phyloP scores from a whole-genome alignment of 1,284 basidiomycete species.

The Erythrobasidium hasegawianum region DNA sequence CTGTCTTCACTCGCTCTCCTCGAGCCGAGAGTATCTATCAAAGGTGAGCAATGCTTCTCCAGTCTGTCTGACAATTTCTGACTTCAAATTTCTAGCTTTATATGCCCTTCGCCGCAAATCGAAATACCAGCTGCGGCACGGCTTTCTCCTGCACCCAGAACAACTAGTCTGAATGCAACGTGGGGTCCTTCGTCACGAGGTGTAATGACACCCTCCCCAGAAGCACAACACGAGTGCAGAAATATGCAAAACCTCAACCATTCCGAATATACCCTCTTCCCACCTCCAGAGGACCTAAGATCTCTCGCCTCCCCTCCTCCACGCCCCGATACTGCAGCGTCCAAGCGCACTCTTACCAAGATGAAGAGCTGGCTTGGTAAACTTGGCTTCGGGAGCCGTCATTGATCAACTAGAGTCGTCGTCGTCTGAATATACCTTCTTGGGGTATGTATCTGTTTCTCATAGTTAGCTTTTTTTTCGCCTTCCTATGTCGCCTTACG shows the following conservation, averaged over 20 bases:
- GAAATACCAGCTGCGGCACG: constrained; percentile 16
- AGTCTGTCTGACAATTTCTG: background rate
- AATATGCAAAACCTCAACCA: constrained; percentile 1
- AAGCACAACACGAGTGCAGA: constrained; percentile 14
- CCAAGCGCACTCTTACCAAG: constrained; percentile 24
- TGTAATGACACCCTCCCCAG: constrained; percentile 26
- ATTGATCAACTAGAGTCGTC: no score
- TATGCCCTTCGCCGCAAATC: constrained; percentile 25
- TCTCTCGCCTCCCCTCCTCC: constrained; percentile 28
- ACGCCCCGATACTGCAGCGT: constrained; percentile 24
- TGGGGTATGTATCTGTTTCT: no score
- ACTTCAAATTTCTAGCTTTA: constrained; percentile 9
- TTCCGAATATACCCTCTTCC: constrained; percentile 16
- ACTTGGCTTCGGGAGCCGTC: constrained; percentile 19
- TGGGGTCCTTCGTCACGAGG: constrained; percentile 22
- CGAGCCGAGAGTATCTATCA: constrained; percentile 34
- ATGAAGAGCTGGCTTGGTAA: constrained; percentile 25
- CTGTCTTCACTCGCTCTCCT: constrained; percentile 23
- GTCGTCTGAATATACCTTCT: no score
- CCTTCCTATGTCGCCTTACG: no score
- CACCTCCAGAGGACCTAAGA: constrained; percentile 25
- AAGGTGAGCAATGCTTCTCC: constrained; percentile 5
- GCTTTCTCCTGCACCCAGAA: background rate
- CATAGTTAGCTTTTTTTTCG: no score
- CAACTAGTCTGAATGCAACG: constrained; percentile 22